phyloP scores from a whole-genome alignment of 2,329 filamentous ascomycete species.

The Lecanicillium sp. region DNA sequence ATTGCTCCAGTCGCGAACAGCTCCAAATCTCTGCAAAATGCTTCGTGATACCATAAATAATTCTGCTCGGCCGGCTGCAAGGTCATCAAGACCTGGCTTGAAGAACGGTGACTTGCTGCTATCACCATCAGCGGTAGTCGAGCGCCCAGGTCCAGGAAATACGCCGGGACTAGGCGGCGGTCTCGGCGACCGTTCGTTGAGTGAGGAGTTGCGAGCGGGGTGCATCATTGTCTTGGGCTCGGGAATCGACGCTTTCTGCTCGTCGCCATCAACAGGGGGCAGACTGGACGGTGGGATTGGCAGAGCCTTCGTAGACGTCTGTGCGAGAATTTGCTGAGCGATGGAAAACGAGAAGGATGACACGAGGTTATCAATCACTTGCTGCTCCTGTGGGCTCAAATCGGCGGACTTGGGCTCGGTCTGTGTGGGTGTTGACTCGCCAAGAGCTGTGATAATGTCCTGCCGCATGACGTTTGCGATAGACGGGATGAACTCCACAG shows the following conservation, averaged over 20 bases:
- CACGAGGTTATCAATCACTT: conserved; percentile 65
- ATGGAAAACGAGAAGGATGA: conserved; percentile 72
- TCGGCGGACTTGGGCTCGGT: conserved; percentile 18
- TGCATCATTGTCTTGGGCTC: conserved; percentile 67
- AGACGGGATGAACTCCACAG: conserved; percentile 75
- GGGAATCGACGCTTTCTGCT: conserved; percentile 55
- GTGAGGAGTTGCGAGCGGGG: conserved; percentile 56
- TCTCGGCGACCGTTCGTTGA: conserved; percentile 35
- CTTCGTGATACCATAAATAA: conserved; percentile 74
- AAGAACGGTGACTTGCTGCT: conserved; percentile 38
- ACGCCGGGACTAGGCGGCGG: conserved; percentile 41
- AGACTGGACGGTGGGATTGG: conserved; percentile 57
- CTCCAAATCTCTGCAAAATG: conserved; percentile 67
- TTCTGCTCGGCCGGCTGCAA: conserved; percentile 77
- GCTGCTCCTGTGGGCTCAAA: conserved; percentile 30
- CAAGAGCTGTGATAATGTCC: conserved; percentile 62
- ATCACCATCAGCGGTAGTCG: conserved; percentile 31
- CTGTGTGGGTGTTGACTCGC: conserved; percentile 29
- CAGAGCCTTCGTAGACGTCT: conserved; percentile 62
- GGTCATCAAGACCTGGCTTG: conserved; percentile 65
- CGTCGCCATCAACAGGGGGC: conserved; percentile 36
- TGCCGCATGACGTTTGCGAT: conserved; percentile 72
- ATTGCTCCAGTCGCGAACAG: conserved; percentile 64
- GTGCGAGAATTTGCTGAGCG: conserved; percentile 66
- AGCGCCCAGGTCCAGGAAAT: conserved; percentile 42